Base-by-base conservation (phyloP, 805 yeast genomes). In the Isabelozyma rhagii region DNA sequence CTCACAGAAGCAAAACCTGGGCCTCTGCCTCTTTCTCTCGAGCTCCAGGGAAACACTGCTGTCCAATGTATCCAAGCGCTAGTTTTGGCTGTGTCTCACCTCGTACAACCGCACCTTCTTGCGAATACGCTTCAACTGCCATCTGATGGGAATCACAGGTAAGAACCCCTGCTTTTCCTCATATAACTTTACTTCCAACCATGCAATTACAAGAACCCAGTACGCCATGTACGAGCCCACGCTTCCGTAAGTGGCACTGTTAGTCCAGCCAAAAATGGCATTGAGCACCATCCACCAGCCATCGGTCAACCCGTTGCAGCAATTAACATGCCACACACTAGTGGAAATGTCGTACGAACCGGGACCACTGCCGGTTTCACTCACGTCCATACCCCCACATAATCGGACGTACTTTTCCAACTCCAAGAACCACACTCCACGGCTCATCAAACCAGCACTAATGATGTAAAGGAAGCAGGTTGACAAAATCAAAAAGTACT, bases 291-390 rank as follows among this genome's bases (percentile, higher is more conserved):
- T 89, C 96, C 96, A 91, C 31, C 85, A 82, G 4, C 96, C 96
- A 61, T 91, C 97, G n/a, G 80, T 87, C 56, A 88, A 86, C 21
- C 96, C 96, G 64, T 90, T 90, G 70, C 97, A 91, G 66, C 97
- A 90, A 68, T 91, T 89, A 25, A 91, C 96, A 64, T 91, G 97
- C 97, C 97, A 91, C 2, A 91, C 84, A 6, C 94, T 83, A 44
- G 77, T 80, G 17, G 79, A 56, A 18, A 91, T 84, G 60, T 91
- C 96, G 61, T 91, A 91, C 0, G 96, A 87, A 0, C 97, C 97
- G 0, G 97, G 97, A 0, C 97, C 97, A 39, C 86, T 85, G 1
- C 97, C 97, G 0, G 85, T 81, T 68, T 91, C 97, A 41, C 89
- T 79, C 63, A 89, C 87, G 59, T 91, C 97, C 60, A 83, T 82